These are phyloP conservation scores for Amphicarpaea edgeworthii DNA, from an alignment of 306 rosid genomes.

Conservation along the genomic window DNA sequence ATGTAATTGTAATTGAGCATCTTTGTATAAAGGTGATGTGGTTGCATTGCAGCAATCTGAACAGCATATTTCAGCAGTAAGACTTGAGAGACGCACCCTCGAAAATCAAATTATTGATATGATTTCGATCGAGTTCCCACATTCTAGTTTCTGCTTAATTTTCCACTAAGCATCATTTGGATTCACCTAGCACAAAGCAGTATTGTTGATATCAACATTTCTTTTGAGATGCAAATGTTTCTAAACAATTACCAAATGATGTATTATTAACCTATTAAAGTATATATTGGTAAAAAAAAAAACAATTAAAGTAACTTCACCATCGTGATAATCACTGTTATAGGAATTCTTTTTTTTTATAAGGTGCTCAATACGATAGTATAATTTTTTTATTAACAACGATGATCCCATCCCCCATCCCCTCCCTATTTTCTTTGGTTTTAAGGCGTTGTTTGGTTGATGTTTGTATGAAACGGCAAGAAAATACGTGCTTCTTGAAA, in stretches of 20 bases:
- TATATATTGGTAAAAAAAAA: too few species aligned
- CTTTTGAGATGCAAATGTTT: neutral
- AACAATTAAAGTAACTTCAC: neutral
- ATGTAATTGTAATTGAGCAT: conserved; percentile 7
- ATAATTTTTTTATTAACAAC: too few species aligned
- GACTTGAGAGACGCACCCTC: neutral
- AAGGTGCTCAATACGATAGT: neutral
- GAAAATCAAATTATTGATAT: too few species aligned
- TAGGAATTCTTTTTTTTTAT: neutral
- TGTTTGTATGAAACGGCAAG: neutral
- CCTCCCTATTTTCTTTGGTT: neutral
- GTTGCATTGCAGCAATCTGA: neutral
- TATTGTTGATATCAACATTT: neutral
- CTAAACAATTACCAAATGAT: neutral
- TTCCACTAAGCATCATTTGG: neutral
- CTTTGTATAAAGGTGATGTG: neutral
- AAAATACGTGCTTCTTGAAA: neutral
- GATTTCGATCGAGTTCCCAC: neutral
- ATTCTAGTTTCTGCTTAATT: neutral
- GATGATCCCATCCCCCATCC: too few species aligned
- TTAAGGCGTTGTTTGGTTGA: neutral
- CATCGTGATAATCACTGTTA: neutral
- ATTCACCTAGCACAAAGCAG: neutral
- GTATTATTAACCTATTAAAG: neutral
- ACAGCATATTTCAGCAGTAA: neutral